A percentile compares a stretch with the other conserved stretches of the same genome.
Conservation (phyloP, 306 rosid genomes). For the Calophaca sinica region DNA sequence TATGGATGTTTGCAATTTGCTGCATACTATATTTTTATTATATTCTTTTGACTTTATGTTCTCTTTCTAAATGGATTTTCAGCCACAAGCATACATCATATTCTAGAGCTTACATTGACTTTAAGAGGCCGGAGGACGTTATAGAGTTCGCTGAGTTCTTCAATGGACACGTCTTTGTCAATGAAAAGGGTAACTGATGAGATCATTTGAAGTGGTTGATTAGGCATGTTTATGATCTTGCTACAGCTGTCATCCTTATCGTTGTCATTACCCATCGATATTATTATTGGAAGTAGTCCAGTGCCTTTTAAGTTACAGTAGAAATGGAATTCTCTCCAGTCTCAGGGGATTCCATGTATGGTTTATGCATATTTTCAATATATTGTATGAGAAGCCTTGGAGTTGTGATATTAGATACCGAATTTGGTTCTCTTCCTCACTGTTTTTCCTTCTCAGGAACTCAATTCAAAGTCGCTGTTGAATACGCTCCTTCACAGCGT, state of each 20-base stretch:
- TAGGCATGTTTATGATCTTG: slow-evolving; percentile 38
- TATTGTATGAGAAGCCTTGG: slow-evolving; percentile 12
- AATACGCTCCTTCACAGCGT: slow-evolving; percentile 84
- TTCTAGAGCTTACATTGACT: slow-evolving; percentile 81
- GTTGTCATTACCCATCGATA: background rate
- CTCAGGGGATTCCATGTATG: background rate
- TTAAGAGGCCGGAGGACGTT: slow-evolving; percentile 78
- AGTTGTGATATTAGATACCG: background rate
- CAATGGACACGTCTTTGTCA: slow-evolving; percentile 71
- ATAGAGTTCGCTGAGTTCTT: slow-evolving; percentile 76
- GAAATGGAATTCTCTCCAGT: background rate
- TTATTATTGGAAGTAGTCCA: slow-evolving; percentile 6
- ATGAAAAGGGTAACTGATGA: slow-evolving; percentile 68
- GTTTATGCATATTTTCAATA: slow-evolving; percentile 2
- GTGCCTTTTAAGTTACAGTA: background rate
- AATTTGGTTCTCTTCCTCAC: slow-evolving; percentile 26
- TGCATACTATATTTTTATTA: background rate
- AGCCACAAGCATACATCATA: slow-evolving; percentile 65
- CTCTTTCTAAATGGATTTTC: slow-evolving; percentile 49
- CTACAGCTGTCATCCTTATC: background rate
- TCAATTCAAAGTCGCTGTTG: slow-evolving; percentile 72
- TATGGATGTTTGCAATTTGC: background rate
- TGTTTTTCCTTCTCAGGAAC: slow-evolving; percentile 54
- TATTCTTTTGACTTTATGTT: background rate
- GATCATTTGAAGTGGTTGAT: slow-evolving; percentile 41